Conservation (phyloP, 1,139 yeast genomes). For the Nakaseomyces nivariensis region DNA sequence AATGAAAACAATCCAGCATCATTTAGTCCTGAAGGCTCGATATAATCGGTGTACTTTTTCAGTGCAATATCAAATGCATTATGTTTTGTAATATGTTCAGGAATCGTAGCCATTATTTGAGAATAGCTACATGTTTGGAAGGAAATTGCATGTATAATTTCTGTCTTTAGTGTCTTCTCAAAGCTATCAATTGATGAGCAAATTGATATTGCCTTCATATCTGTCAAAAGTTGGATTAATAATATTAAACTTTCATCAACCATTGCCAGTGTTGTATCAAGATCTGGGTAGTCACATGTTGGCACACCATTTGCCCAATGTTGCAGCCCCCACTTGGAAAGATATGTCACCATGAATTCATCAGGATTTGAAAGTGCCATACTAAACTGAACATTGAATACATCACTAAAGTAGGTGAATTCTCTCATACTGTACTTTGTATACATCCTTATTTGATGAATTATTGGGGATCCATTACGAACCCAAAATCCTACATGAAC, state of each 20-base stretch:
- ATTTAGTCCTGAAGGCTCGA: slow-evolving; percentile 52
- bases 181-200: slow-evolving; percentile 42
- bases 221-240: slow-evolving; percentile 60
- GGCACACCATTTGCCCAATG: slow-evolving; percentile 41
- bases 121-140: slow-evolving; percentile 67
- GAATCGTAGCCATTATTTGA: slow-evolving; percentile 56
- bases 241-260: slow-evolving; percentile 73
- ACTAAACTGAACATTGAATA: slow-evolving; percentile 61
- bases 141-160: slow-evolving; percentile 69
- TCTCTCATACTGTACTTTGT: slow-evolving; percentile 77
- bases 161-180: slow-evolving; percentile 47
- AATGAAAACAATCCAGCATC: slow-evolving; percentile 64
- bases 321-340: slow-evolving; percentile 58
- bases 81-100: slow-evolving; percentile 66
- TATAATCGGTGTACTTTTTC: slow-evolving; percentile 48
- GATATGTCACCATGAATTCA: slow-evolving; percentile 46
- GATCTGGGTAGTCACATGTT: slow-evolving; percentile 33
- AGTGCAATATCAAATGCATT: slow-evolving; percentile 65
- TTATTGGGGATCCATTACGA: slow-evolving; percentile 71
- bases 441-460: slow-evolving; percentile 72
- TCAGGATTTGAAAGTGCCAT: slow-evolving; percentile 51
- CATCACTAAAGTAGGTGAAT: slow-evolving; percentile 67
- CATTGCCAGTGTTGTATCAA: slow-evolving; percentile 43
- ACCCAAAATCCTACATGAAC: slow-evolving; percentile 82
- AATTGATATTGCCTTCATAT: slow-evolving; percentile 51